A percentile compares a stretch with the other conserved stretches of the same genome.
Conservation (phyloP, 2,329 filamentous ascomycete species). For the Aspergillus fumigatiaffinis region DNA sequence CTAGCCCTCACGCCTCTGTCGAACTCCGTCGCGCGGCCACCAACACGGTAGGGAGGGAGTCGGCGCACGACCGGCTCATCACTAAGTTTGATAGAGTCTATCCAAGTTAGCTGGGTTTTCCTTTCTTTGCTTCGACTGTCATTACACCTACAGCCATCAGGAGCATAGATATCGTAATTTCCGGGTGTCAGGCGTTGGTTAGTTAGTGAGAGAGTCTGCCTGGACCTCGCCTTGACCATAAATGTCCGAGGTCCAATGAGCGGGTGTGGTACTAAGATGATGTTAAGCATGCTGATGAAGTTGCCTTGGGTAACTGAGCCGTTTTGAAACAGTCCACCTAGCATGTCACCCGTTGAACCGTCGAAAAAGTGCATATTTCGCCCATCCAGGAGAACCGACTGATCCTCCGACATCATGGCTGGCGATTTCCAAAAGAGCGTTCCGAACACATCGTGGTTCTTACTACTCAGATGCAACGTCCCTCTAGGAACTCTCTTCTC, state of each 20-base stretch:
- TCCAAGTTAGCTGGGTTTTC: constrained; percentile 4
- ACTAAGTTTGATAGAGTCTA: constrained; percentile 3
- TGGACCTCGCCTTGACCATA: neutral
- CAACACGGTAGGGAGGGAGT: constrained; percentile 1
- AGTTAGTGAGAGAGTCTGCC: neutral
- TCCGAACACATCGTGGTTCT: too few species aligned
- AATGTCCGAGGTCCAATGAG: neutral
- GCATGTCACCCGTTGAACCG: constrained; percentile 1
- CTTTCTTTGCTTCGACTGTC: neutral
- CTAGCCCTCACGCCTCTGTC: neutral
- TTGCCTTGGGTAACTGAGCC: constrained; percentile 10
- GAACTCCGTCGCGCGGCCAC: neutral
- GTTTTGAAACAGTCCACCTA: constrained; percentile 10
- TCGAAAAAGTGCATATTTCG: constrained; percentile 11
- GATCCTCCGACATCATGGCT: too few species aligned
- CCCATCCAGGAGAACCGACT: neutral
- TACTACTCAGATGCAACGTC: too few species aligned
- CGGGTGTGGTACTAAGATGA: neutral
- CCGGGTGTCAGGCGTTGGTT: neutral
- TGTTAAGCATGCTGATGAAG: constrained; percentile 9
- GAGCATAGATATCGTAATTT: neutral
- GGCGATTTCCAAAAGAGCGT: too few species aligned
- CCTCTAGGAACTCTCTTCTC: too few species aligned
- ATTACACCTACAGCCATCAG: neutral
- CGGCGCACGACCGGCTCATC: constrained; percentile 5